These are phyloP conservation scores for Boletus tylopilopsis DNA, from an alignment of 768 basidiomycete species.

Conservation along the genomic window DNA sequence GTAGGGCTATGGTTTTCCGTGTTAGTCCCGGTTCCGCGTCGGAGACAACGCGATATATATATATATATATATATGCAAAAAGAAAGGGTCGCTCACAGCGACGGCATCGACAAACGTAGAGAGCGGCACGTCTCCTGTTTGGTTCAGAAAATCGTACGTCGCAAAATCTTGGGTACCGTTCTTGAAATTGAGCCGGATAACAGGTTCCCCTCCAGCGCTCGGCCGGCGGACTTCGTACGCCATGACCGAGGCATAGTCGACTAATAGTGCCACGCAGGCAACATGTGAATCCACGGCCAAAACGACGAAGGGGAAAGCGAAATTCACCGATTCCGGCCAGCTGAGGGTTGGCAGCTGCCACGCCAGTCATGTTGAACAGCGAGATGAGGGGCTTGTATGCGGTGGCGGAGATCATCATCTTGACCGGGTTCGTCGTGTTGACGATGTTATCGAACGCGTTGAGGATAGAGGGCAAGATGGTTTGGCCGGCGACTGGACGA, in stretches of 20 bases:
- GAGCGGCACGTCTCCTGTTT: constrained; percentile 49
- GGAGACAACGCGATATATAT: too few relatives aligned
- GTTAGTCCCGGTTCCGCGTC: neutral
- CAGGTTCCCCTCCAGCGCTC: constrained; percentile 41
- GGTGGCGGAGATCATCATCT: constrained; percentile 55
- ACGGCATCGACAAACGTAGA: constrained; percentile 45
- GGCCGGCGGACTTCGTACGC: constrained; percentile 58
- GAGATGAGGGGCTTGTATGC: constrained; percentile 79
- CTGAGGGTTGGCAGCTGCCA: constrained; percentile 45
- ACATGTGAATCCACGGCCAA: too few relatives aligned
- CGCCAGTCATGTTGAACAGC: constrained; percentile 73
- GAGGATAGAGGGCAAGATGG: constrained; percentile 60
- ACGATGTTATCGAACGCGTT: constrained; percentile 49
- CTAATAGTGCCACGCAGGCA: constrained; percentile 31
- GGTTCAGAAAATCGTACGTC: constrained; percentile 45
- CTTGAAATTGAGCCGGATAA: constrained; percentile 65
- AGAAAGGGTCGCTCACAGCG: constrained; percentile 26
- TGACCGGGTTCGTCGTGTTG: constrained; percentile 47
- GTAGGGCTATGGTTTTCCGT: constrained; percentile 33
- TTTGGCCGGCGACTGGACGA: constrained; percentile 57
- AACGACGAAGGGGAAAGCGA: neutral
- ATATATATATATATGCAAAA: too few relatives aligned
- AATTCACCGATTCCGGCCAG: constrained; percentile 55
- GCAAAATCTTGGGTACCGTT: constrained; percentile 55
- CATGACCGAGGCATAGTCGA: constrained; percentile 57